phyloP scores from a whole-genome alignment of 257 asterid genomes.

The Solanum pennellii region DNA sequence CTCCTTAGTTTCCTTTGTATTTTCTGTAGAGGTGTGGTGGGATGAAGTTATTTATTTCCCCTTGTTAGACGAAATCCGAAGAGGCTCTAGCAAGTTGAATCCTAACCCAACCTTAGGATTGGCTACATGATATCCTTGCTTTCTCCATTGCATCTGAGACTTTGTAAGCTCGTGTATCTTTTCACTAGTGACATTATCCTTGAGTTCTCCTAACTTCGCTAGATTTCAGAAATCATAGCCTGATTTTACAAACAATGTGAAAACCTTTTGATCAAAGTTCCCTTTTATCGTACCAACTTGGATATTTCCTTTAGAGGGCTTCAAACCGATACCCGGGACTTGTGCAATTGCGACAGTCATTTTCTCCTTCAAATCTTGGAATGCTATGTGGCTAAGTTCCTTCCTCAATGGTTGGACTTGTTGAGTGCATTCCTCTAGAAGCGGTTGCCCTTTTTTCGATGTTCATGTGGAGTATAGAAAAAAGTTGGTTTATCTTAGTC shows the following conservation, averaged over 20 bases:
- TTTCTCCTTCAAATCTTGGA: too few relatives aligned
- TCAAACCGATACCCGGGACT: too few relatives aligned
- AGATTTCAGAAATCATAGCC: too few relatives aligned
- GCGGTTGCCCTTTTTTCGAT: too few relatives aligned
- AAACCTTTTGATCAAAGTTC: neutral
- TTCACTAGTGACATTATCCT: neutral
- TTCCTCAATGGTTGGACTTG: too few relatives aligned
- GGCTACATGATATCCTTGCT: neutral
- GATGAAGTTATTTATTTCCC: neutral
- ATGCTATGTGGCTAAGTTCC: too few relatives aligned
- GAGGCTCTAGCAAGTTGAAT: neutral
- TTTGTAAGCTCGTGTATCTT: too few relatives aligned
- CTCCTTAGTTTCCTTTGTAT: neutral
- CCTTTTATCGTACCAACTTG: neutral
- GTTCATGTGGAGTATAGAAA: too few relatives aligned
- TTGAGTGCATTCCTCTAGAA: too few relatives aligned
- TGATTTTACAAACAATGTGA: neutral
- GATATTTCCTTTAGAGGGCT: too few relatives aligned
- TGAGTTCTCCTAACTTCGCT: neutral
- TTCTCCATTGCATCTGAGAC: neutral
- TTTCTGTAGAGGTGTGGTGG: neutral
- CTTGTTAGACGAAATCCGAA: neutral
- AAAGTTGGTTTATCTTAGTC: too few relatives aligned
- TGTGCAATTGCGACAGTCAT: too few relatives aligned
- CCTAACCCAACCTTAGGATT: neutral